These are phyloP conservation scores for Globisporangium canariense DNA, from an alignment of 352 stramenopile species.

Conservation along the genomic window DNA sequence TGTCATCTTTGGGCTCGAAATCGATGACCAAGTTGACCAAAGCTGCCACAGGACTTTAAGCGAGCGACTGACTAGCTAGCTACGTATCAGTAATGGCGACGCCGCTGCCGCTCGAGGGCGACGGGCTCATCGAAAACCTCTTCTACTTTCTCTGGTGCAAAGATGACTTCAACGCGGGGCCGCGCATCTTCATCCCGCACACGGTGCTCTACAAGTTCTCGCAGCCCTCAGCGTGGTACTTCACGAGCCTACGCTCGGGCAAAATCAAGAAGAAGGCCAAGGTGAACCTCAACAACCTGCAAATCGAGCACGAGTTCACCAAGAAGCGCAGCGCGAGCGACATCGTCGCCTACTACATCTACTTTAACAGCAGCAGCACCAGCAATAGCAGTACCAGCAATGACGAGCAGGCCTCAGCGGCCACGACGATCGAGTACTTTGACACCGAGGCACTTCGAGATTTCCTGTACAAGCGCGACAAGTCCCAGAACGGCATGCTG, in stretches of 20 bases:
- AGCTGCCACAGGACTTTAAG: not conserved
- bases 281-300: slow-evolving; percentile 86
- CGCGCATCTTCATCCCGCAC: slow-evolving; percentile 89
- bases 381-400: not conserved
- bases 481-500: slow-evolving; percentile 91
- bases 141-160: slow-evolving; percentile 90
- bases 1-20: not conserved
- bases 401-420: not conserved
- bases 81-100: slow-evolving; percentile 36
- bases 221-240: slow-evolving; percentile 94
- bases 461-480: slow-evolving; percentile 92
- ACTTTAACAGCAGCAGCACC: slow-evolving; percentile 19
- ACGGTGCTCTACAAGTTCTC: slow-evolving; percentile 93
- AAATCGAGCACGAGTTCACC: slow-evolving; percentile 94
- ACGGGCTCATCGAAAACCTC: slow-evolving; percentile 86
- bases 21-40: not conserved
- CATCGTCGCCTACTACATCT: slow-evolving; percentile 92
- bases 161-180: slow-evolving; percentile 87
- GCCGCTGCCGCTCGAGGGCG: slow-evolving; percentile 69
- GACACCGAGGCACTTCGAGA: slow-evolving; percentile 82
- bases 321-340: slow-evolving; percentile 79
- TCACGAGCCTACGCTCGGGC: slow-evolving; percentile 80
- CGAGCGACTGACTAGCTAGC: not conserved
- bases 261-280: slow-evolving; percentile 92
- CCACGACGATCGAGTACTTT: slow-evolving; percentile 92